Evolutionary conservation across 345 rosid genomes (phyloP), one percentile per base, ranked within the genome.

Genomic region (Linum tenue): DNA sequence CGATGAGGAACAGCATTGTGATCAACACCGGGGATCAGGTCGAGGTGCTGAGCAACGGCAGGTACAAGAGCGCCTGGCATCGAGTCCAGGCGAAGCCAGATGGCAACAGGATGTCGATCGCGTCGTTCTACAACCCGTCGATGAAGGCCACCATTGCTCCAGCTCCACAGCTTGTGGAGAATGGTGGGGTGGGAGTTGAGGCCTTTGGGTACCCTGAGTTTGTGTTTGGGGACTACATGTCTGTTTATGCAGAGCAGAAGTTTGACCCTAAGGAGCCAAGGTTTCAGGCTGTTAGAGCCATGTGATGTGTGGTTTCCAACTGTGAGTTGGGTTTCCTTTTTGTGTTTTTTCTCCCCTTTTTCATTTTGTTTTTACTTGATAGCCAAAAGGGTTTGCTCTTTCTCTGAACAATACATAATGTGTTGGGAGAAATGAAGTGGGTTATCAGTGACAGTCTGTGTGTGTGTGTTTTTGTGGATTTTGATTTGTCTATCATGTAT

Each of bases 1-100:
- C 94, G 0, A 37, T 66, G 62, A 75, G 59, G 55, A 86, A 89
- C 62, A 69, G 83, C 3, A 87, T 92, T 17, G 88, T 92, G 56
- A 86, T 92, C 75, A 87, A 90, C 78, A 85, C 91, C 0, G 98
- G 98, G 22, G 98, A 92, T 70, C 98, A 89, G 80, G 79, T 92
- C 44, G 98, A 92, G 76, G 97, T 89, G 39, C 78, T 92, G 2
- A 87, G 90, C 82, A 89, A 92, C 36, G 97, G 98, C 6, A 75
- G 75, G 70, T 89, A 92, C 72, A 92, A 89, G 91, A 89, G 98
- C 5, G 79, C 80, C 5, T 92, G 87, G 98, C 98, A 92, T 76
- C 72, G 98, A 10, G 82, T 87, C 62, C 55, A 81, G 67, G 86
- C 87, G 0, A 69, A 74, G 12, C 60, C 65, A 1, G 76, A 79